These are phyloP conservation scores for Aspergillus alliaceus DNA, from an alignment of 2,329 filamentous ascomycete species.

Conservation along the genomic window DNA sequence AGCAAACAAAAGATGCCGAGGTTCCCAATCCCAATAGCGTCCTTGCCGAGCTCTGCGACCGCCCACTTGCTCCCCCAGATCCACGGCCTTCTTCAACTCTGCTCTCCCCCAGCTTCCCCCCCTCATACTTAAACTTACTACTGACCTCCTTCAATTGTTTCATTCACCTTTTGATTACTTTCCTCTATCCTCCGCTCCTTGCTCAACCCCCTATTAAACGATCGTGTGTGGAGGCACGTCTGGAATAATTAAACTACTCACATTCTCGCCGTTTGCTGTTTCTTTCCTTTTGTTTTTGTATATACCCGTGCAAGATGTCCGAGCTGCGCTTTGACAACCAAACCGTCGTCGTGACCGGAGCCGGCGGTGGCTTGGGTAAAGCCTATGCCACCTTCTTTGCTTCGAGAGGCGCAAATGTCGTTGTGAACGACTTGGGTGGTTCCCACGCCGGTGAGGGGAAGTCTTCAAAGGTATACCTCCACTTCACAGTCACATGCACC, in stretches of 20 bases:
- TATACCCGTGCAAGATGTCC: conserved; percentile 51
- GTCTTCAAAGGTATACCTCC: conserved; percentile 70
- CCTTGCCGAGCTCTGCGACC: conserved; percentile 32
- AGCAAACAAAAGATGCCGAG: conserved; percentile 31
- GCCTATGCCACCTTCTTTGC: conserved; percentile 88
- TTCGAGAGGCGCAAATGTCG: conserved; percentile 86
- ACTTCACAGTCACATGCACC: conserved; percentile 5
- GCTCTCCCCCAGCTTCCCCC: conserved; percentile 24
- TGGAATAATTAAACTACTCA: too few relatives aligned
- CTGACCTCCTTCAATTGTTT: conserved; percentile 6
- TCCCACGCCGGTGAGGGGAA: conserved; percentile 91
- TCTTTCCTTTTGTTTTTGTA: conserved; percentile 3
- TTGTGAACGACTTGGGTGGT: conserved; percentile 93
- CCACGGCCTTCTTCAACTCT: conserved; percentile 22
- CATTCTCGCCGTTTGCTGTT: background rate
- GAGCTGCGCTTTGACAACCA: conserved; percentile 83
- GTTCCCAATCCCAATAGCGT: conserved; percentile 16
- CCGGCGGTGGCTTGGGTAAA: conserved; percentile 78
- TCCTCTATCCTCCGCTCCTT: conserved; percentile 10
- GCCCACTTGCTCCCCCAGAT: conserved; percentile 18
- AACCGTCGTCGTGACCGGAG: conserved; percentile 85
- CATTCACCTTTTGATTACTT: too few relatives aligned
- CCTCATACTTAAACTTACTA: conserved; percentile 6
- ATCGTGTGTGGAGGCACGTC: background rate
- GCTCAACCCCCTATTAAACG: conserved; percentile 11